phyloP scores from a whole-genome alignment of 2,329 filamentous ascomycete species.

The Aspergillus terreus region DNA sequence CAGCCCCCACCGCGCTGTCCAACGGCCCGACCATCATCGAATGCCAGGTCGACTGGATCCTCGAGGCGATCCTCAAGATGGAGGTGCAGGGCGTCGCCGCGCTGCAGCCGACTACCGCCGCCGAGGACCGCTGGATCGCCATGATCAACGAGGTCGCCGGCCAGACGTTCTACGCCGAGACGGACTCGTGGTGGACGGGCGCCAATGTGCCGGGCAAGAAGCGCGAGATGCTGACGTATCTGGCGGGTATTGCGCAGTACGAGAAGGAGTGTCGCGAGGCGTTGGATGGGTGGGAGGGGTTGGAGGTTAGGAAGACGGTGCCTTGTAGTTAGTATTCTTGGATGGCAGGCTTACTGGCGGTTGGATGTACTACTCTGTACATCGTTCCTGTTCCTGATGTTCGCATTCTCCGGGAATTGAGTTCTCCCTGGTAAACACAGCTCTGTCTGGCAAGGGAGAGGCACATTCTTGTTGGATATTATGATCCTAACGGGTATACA shows the following conservation, averaged over 20 bases:
- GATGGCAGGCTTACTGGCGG: no score
- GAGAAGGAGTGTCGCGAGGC: neutral
- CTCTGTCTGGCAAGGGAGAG: no score
- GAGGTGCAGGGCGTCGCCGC: slow-evolving; percentile 7
- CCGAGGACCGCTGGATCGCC: neutral
- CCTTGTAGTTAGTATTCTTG: neutral
- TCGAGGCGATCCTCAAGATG: slow-evolving; percentile 42
- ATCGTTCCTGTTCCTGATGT: no score
- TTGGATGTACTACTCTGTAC: no score
- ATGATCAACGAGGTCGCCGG: neutral
- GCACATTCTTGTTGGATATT: no score
- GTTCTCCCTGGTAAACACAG: no score
- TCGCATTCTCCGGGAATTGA: no score
- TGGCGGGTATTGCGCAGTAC: slow-evolving; percentile 13
- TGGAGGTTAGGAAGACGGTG: neutral
- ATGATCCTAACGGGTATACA: no score
- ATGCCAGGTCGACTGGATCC: slow-evolving; percentile 41
- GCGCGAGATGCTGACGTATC: slow-evolving; percentile 45
- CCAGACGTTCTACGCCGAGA: neutral
- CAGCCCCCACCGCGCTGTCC: slow-evolving; percentile 36
- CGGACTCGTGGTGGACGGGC: slow-evolving; percentile 50
- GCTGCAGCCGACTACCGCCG: neutral
- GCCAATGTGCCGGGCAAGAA: slow-evolving; percentile 53
- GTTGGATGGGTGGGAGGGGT: neutral
- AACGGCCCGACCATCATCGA: slow-evolving; percentile 45